A percentile compares a stretch with the other conserved stretches of the same genome.
These are phyloP conservation scores for Aspergillus indologenus DNA, from an alignment of 495 filamentous ascomycete genomes.

Conservation along the genomic window DNA sequence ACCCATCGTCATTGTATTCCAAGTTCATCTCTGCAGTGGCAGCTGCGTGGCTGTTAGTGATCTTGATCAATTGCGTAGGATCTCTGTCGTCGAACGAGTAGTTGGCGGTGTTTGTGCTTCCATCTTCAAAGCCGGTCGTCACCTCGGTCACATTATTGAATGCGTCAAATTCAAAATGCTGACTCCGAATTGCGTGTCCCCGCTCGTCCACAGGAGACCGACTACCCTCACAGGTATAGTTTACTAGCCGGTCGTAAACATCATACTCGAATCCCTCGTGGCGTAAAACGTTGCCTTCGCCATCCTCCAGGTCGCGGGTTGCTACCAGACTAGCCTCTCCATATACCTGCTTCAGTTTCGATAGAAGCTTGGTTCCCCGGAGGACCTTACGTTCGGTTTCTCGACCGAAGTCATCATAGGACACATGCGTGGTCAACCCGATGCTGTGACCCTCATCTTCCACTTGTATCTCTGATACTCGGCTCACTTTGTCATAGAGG, in stretches of 20 bases:
- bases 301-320: background rate
- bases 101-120: background rate
- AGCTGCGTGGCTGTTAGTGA: slow-evolving; percentile 9
- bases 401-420: slow-evolving; percentile 12
- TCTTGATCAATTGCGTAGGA: slow-evolving; percentile 7
- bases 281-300: background rate
- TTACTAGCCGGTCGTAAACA: background rate
- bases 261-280: slow-evolving; percentile 8
- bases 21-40: background rate
- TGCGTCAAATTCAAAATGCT: slow-evolving; percentile 1
- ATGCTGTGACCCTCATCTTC: no score
- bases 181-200: background rate
- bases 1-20: slow-evolving; percentile 10
- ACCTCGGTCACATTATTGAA: slow-evolving; percentile 3
- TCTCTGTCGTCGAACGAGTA: slow-evolving; percentile 3
- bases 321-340: background rate
- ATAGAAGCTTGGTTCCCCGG: background rate
- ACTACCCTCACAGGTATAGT: slow-evolving; percentile 8
- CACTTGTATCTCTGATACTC: no score
- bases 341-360: background rate
- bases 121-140: slow-evolving; percentile 5
- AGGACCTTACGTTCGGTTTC: slow-evolving; percentile 3
- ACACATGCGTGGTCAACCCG: no score
- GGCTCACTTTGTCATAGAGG: no score
- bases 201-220: slow-evolving; percentile 3